Evolutionary conservation across 441 rosid species (phyloP).

Genomic region (Brassica balearica): DNA sequence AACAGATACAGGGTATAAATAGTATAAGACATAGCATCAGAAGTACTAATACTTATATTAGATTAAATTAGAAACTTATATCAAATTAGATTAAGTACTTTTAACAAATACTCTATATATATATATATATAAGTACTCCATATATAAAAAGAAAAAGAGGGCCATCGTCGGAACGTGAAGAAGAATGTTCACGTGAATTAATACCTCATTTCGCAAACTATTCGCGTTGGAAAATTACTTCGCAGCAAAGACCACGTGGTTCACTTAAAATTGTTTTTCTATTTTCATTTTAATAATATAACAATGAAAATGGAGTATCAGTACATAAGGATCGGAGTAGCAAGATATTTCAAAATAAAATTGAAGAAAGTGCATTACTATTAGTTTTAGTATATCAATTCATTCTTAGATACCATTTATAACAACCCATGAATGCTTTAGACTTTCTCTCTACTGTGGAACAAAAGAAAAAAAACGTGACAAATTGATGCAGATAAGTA

Average conservation of each 20-base stretch:
- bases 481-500: neutral
- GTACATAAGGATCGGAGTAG: neutral
- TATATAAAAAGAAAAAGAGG: conserved; percentile 25
- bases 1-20: neutral
- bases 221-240: conserved; percentile 29
- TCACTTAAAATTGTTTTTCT: neutral
- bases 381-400: neutral
- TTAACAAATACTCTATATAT: neutral
- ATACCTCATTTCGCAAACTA: conserved; percentile 29
- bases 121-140: no score
- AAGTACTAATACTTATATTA: neutral
- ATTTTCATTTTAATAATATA: neutral
- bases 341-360: neutral
- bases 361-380: neutral
- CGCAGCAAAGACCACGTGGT: conserved; percentile 35
- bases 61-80: neutral
- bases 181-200: conserved; percentile 43
- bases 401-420: conserved; percentile 11
- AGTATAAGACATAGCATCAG: neutral
- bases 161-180: conserved; percentile 30
- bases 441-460: neutral
- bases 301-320: neutral
- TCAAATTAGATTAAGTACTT: neutral
- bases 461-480: conserved; percentile 20
- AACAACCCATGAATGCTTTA: neutral